Evolutionary conservation across 495 filamentous ascomycete species (phyloP).

Genomic region (Talaromyces thailandensis): DNA sequence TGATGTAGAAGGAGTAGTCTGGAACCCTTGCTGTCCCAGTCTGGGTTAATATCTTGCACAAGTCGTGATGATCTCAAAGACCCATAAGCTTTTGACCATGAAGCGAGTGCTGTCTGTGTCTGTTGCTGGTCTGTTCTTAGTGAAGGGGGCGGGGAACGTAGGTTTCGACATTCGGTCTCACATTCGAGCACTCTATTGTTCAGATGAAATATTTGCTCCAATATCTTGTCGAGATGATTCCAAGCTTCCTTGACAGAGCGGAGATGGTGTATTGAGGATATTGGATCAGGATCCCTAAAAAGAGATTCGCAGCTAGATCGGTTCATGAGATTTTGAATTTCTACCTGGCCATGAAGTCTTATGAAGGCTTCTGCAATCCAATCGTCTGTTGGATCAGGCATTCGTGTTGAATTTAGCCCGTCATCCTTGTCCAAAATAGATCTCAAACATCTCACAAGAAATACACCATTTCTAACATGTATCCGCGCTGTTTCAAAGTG

Average conservation of each 20-base stretch:
- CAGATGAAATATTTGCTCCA: neutral
- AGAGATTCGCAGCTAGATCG: neutral
- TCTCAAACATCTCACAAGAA: neutral
- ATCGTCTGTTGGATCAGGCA: neutral
- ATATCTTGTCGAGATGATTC: neutral
- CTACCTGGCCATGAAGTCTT: constrained; percentile 3
- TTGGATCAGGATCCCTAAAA: neutral
- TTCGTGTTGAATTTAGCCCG: neutral
- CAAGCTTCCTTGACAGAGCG: neutral
- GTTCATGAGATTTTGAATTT: neutral
- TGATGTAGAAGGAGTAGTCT: constrained; percentile 26
- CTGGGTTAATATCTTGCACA: neutral
- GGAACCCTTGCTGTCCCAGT: neutral
- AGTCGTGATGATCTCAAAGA: neutral
- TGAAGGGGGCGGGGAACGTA: neutral
- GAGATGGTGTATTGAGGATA: neutral
- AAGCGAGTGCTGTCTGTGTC: neutral
- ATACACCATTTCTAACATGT: constrained; percentile 13
- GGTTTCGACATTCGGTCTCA: neutral
- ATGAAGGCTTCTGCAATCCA: neutral
- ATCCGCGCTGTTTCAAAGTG: constrained; percentile 14
- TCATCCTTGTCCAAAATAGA: neutral
- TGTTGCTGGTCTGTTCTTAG: neutral
- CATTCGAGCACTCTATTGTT: neutral
- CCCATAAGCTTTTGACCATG: neutral